phyloP scores from a whole-genome alignment of 2,329 filamentous ascomycete genomes.

The Aspergillus sp. region DNA sequence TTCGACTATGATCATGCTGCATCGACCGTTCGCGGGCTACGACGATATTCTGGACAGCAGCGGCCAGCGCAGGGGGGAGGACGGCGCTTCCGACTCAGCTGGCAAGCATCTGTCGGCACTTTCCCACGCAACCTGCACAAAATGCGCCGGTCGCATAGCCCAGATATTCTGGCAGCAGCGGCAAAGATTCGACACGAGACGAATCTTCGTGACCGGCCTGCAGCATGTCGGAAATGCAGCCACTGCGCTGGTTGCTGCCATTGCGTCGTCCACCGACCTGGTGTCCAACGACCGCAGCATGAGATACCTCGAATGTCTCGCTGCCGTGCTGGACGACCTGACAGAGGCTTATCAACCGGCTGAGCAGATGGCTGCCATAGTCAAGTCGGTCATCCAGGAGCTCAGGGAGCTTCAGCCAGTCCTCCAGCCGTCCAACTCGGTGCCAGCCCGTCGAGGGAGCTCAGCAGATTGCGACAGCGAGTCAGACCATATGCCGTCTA shows the following conservation, averaged over 20 bases:
- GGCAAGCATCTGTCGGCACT: neutral
- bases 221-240: neutral
- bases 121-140: neutral
- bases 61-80: neutral
- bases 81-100: neutral
- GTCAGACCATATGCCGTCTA: neutral
- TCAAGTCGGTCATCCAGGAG: neutral
- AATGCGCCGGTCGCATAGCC: slow-evolving; percentile 1
- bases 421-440: neutral
- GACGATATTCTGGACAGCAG: neutral
- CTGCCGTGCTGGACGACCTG: neutral
- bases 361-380: neutral
- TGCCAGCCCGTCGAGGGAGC: neutral
- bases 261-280: neutral
- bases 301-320: neutral
- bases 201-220: neutral
- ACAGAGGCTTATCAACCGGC: neutral
- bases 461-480: neutral
- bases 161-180: slow-evolving; percentile 3
- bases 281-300: neutral
- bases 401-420: neutral
- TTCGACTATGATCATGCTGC: neutral
- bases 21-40: neutral
- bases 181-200: neutral
- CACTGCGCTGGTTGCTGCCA: neutral